phyloP scores from a whole-genome alignment of 345 rosid genomes.

The Boechera retrofracta region DNA sequence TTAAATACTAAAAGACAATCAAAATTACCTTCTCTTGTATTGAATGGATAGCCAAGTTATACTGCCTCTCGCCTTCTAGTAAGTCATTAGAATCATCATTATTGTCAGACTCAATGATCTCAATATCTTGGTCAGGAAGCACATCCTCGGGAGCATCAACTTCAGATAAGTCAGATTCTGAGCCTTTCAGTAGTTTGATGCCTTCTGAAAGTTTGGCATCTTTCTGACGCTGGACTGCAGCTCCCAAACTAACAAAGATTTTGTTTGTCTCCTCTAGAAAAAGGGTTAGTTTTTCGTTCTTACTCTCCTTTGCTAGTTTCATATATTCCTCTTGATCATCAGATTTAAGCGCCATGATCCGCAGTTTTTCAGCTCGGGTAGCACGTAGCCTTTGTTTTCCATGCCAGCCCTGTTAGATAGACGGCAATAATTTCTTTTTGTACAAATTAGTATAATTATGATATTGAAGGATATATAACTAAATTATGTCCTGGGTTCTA shows the following conservation, averaged over 20 bases:
- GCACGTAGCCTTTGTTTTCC: slow-evolving; percentile 97
- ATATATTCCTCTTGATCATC: slow-evolving; percentile 98
- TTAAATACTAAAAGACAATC: background rate
- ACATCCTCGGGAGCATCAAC: slow-evolving; percentile 67
- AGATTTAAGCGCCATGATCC: slow-evolving; percentile 92
- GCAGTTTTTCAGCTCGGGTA: slow-evolving; percentile 92
- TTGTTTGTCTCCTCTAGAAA: slow-evolving; percentile 95
- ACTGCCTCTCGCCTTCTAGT: slow-evolving; percentile 96
- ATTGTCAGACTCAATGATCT: slow-evolving; percentile 65
- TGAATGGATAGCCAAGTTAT: slow-evolving; percentile 89
- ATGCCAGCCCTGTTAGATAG: slow-evolving; percentile 85
- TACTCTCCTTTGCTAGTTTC: slow-evolving; percentile 96
- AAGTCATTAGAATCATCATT: slow-evolving; percentile 81
- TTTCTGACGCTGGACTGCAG: slow-evolving; percentile 98
- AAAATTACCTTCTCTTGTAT: slow-evolving; percentile 83
- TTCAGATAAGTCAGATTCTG: slow-evolving; percentile 70
- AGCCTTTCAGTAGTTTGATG: slow-evolving; percentile 63
- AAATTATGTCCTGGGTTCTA: slow-evolving; percentile 1
- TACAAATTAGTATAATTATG: background rate
- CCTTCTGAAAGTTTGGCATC: slow-evolving; percentile 72
- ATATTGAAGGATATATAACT: background rate
- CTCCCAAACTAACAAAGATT: slow-evolving; percentile 92
- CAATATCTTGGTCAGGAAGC: slow-evolving; percentile 66
- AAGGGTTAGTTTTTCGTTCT: slow-evolving; percentile 84
- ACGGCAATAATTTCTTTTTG: background rate